Evolutionary conservation across 257 asterid genomes (phyloP).

Genomic region (Solanum boliviense): DNA sequence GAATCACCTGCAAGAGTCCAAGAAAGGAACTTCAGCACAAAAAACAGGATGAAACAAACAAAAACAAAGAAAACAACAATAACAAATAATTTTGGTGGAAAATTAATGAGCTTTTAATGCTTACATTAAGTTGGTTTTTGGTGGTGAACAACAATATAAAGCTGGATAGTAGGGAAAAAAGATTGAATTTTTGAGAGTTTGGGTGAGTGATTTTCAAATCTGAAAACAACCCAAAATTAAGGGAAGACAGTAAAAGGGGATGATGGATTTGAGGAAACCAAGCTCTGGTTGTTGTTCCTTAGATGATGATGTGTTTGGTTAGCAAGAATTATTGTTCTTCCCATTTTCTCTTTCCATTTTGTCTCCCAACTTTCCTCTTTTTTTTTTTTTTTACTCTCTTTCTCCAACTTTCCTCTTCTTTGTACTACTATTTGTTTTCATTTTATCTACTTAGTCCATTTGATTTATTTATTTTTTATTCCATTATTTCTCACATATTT

Average conservation of each 20-base stretch:
- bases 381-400: background rate
- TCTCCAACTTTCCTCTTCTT: background rate
- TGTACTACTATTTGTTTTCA: background rate
- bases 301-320: background rate
- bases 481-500: background rate
- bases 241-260: slow-evolving; percentile 8
- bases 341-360: slow-evolving; percentile 2
- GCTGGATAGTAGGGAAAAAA: slow-evolving; percentile 6
- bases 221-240: slow-evolving; percentile 8
- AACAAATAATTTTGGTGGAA: background rate
- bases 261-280: slow-evolving; percentile 7
- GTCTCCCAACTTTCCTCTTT: background rate
- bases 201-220: slow-evolving; percentile 37
- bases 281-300: background rate
- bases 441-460: background rate
- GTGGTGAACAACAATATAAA: background rate
- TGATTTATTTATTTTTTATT: background rate
- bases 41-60: background rate
- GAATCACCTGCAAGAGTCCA: slow-evolving; percentile 13
- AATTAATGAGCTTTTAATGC: slow-evolving; percentile 19
- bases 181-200: slow-evolving; percentile 26
- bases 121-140: slow-evolving; percentile 19
- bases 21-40: slow-evolving; percentile 16
- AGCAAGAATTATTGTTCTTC: slow-evolving; percentile 1
- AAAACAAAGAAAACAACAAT: background rate